Conservation (phyloP, 2,329 filamentous ascomycete species). For the Pseudogymnoascus sp. region DNA sequence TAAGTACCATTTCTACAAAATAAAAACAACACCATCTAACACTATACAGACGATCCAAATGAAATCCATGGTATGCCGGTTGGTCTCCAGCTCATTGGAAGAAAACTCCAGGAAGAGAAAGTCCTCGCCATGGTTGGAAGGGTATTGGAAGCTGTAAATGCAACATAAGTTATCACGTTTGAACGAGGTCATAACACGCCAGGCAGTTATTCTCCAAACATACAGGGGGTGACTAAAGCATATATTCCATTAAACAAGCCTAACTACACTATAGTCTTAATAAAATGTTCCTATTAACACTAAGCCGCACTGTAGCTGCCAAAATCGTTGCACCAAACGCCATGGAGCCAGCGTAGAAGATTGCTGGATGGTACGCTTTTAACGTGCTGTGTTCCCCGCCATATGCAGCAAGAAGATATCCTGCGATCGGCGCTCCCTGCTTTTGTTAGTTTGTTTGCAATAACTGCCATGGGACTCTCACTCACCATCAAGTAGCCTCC, state of each 20-base stretch:
- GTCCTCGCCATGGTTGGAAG: conserved; percentile 71
- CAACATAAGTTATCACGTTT: not conserved
- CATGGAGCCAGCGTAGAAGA: conserved; percentile 51
- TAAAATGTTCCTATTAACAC: conserved; percentile 31
- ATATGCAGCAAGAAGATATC: conserved; percentile 47
- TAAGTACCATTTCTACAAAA: not conserved
- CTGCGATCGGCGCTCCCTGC: conserved; percentile 49
- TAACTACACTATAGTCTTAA: conserved; percentile 28
- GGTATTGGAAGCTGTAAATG: conserved; percentile 30
- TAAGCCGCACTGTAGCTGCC: conserved; percentile 36
- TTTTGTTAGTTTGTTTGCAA: not conserved
- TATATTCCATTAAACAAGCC: not conserved
- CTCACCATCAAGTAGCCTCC: conserved; percentile 51
- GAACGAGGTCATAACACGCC: too few species aligned
- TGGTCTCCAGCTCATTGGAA: conserved; percentile 72
- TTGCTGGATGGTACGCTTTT: conserved; percentile 48
- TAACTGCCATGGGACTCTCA: conserved; percentile 9
- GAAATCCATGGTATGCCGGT: conserved; percentile 80
- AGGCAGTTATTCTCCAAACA: too few species aligned
- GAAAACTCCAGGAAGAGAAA: conserved; percentile 77
- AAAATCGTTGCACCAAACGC: conserved; percentile 37
- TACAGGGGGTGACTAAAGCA: not conserved
- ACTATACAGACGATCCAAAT: conserved; percentile 58
- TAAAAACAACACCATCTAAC: conserved; percentile 56
- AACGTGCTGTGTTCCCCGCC: conserved; percentile 42